Base-by-base conservation (phyloP, 768 basidiomycete genomes). In the Termitomyces sp. region DNA sequence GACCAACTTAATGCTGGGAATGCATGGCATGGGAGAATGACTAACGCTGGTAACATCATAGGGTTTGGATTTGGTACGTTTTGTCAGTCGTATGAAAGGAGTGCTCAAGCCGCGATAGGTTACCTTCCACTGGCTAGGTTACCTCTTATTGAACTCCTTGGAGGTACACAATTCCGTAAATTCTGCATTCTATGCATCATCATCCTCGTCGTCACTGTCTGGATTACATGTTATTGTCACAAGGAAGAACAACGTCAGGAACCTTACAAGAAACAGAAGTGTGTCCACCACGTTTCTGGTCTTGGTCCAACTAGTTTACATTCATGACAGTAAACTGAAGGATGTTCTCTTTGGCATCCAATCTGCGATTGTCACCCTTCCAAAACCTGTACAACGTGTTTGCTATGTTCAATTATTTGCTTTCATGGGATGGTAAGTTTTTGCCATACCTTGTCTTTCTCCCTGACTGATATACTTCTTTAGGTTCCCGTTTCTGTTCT, bases 11-110 rank as follows among this genome's bases (percentile, higher is more conserved):
- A 88, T 57, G 81, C 86, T n/a, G 94, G 89, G 4, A 99, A 98
- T 74, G 97, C 97, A 36, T 99, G 96, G 95, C 95, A 98, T 61
- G 91, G 95, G 48, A 81, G 93, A 61, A 97, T 98, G 91, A 89
- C 86, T 46, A 94, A 98, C 69, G 86, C 94, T n/a, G 97, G 95
- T 22, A 98, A 97, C 69, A 96, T 98, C 51, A 71, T 98, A 62
- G 97, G 97, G 9, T 98, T 87, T 74, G 91, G 91, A 1, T 89
- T 96, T 68, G 95, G 93, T 90, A 67, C 58, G 82, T 63, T 20
- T 4, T 46, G 13, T 42, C 8, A 16, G n/a, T 44, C 27, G 27
- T 51, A 13, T 54, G 2, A 42, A 15, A 16, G 34, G 37, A 33
- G 39, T 37, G 54, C 54, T 60, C 12, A 59, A 49, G 18, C 49